Base-by-base conservation (phyloP, 805 yeast species). In the Myxozyma neotropica region DNA sequence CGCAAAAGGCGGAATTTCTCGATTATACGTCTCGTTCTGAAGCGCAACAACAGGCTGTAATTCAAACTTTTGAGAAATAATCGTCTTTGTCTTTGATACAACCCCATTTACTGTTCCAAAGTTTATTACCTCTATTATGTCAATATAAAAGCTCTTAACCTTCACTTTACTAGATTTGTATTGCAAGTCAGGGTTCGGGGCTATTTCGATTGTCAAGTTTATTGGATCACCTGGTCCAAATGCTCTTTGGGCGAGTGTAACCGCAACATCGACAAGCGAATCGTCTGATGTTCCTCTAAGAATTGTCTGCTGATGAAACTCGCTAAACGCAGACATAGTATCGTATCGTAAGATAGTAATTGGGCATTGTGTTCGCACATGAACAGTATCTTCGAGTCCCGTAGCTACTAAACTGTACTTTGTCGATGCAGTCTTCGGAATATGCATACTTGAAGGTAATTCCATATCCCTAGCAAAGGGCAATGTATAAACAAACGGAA, bases 201-300 rank as follows among this genome's bases (percentile, higher is more conserved):
- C 48, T 1, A 75, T 64, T 31, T 67, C 69, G 48, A 74, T 46
- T 42, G 58, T 63, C n/a, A 73, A 69, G 3, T 62, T 59, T 1
- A 76, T 55, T 15, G 56, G 54, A 56, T 76, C 80, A 8, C 74
- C 69, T 2, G 79, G 79, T 3, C 80, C 80, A 52, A 67, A 75
- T 1, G 77, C 73, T 0, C 76, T 65, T 8, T 68, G 60, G 1
- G 75, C 73, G 4, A 74, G 55, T 13, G 71, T 63, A 56, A 70
- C 73, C 33, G 73, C 72, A 10, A 75, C 61, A 7, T 67, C 66
- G 2, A 72, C 76, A 3, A 74, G 63, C 48, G 76, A 77, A 58
- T 77, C 78, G 1, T 68, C 54, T 4, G 76, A 71, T 15, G 64
- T 53, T 1, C 61, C 63, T 4, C 64, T 63, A 43, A 66, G 61